Percentiles rank a stretch among this genome's conserved stretches.
Conservation (phyloP, 2,329 filamentous ascomycete genomes). For the Fusarium nelsonii region DNA sequence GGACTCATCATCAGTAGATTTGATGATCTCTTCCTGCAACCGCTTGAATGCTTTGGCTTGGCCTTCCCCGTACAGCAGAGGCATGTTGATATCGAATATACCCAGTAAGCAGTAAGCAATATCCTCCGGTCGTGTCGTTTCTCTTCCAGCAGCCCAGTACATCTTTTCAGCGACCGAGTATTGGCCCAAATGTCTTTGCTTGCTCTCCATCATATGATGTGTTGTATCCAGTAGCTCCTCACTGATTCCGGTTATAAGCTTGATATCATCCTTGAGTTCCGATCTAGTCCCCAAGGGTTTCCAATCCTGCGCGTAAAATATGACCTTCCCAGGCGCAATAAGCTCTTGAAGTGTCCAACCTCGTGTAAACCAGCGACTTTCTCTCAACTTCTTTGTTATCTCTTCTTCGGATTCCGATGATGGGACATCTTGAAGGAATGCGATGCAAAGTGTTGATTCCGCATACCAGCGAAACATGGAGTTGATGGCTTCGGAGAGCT, state of each 20-base stretch:
- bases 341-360: constrained; percentile 51
- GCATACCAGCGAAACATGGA: constrained; percentile 54
- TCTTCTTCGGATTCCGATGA: constrained; percentile 2
- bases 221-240: constrained; percentile 33
- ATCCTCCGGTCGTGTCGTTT: constrained; percentile 50
- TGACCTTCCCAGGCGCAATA: constrained; percentile 45
- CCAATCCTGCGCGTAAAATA: constrained; percentile 46
- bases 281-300: constrained; percentile 31
- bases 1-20: constrained; percentile 48
- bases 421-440: constrained; percentile 44
- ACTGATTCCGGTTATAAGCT: constrained; percentile 36
- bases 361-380: constrained; percentile 47
- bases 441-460: constrained; percentile 45
- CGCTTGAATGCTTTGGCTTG: constrained; percentile 47
- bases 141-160: constrained; percentile 50
- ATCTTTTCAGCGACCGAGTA: constrained; percentile 48
- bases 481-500: constrained; percentile 51
- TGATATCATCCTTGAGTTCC: constrained; percentile 39
- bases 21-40: constrained; percentile 49
- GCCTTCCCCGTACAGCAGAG: constrained; percentile 52
- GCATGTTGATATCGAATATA: constrained; percentile 53
- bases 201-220: constrained; percentile 21
- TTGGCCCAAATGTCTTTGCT: constrained; percentile 14
- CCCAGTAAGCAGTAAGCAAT: constrained; percentile 52
- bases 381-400: neutral